A percentile compares a stretch with the other conserved stretches of the same genome.
These are phyloP conservation scores for Calonectria hongkongensis DNA, from an alignment of 2,329 filamentous ascomycete species.

Conservation along the genomic window DNA sequence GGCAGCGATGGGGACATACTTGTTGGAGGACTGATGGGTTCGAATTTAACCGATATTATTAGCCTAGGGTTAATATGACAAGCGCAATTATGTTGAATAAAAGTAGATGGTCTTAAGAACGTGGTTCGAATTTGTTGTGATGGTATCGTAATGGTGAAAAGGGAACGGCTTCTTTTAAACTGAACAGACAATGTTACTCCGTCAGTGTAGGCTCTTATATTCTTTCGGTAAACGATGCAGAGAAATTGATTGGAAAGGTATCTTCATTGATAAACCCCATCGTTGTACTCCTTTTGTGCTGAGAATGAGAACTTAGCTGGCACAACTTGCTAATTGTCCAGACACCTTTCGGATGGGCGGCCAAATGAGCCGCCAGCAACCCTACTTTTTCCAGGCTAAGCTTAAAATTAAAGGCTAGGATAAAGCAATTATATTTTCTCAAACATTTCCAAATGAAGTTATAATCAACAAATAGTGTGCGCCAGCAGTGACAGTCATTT, in stretches of 20 bases:
- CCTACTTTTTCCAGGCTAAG: neutral
- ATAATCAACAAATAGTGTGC: neutral
- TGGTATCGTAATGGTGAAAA: neutral
- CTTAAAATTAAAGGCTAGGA: neutral
- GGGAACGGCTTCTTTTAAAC: neutral
- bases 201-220: too few relatives aligned
- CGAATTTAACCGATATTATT: neutral
- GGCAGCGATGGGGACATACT: neutral
- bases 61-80: neutral
- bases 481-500: too few relatives aligned
- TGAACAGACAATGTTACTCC: neutral
- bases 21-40: neutral
- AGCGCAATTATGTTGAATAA: neutral
- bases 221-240: too few relatives aligned
- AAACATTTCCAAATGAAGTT: neutral
- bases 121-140: neutral
- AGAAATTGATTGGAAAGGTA: too few relatives aligned
- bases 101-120: neutral
- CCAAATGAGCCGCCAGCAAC: neutral
- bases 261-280: too few relatives aligned
- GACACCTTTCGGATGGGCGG: neutral
- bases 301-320: neutral
- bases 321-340: neutral
- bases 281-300: neutral
- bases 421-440: neutral